Base-by-base conservation (phyloP, 1,284 basidiomycete genomes). In the Ceratobasidium sp. region DNA sequence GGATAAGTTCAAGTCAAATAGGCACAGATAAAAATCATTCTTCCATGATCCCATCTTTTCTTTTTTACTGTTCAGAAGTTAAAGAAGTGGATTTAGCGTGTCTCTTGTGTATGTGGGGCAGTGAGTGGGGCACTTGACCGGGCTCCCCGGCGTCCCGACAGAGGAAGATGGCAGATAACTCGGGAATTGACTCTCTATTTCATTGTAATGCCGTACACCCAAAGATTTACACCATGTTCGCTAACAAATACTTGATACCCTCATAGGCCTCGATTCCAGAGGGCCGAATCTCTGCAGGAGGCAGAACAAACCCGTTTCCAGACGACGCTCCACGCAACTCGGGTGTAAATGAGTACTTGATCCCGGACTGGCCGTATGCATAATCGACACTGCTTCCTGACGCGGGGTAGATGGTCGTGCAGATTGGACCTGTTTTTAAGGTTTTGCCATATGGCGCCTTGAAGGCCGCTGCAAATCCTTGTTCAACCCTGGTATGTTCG, bases 311-410 rank as follows among this genome's bases (percentile, higher is more conserved):
- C 17, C 69, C 69, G 15, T 49, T 67, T 0, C 62, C 65, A 13
- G 62, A 64, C 0, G 60, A 67, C 40, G 53, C 53, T 6, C 69
- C 54, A 27, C 62, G 62, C 22, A 70, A 52, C 45, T 70, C 69
- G n/a, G 69, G 62, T n/a, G 69, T 67, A 20, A 70, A 70, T 32
- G 69, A 70, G 32, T 70, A 70, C 35, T 70, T 70, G 69, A 70
- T 40, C 34, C 58, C 57, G 43, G 69, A 60, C n/a, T 55, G 43
- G 25, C 29, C 69, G 31, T 70, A 70, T 7, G 42, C 62, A 32
- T 70, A 70, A 29, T 70, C 69, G 5, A 67, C 69, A 22, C 62
- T 67, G 25, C 58, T 68, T 13, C 69, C 62, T 3, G 69, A 57
- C 0, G 62, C 64, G 13, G 43, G 42, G 53, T 70, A 70, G 47